These are phyloP conservation scores for Sclerotinia sclerotiorum DNA, from an alignment of 2,329 filamentous ascomycete genomes.

Conservation along the genomic window DNA sequence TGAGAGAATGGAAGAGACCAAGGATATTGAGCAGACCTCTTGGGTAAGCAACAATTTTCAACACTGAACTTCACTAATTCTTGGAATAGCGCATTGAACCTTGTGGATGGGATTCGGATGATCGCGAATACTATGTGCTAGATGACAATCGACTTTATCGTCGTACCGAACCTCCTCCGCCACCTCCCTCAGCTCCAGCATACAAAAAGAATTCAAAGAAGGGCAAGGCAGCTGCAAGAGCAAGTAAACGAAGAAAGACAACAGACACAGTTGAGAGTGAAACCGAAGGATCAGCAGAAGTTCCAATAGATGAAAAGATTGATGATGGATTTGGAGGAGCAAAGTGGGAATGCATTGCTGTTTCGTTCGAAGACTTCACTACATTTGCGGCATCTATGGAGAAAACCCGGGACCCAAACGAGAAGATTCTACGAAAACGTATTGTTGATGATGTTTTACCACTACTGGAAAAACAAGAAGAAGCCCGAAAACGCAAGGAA, in stretches of 20 bases:
- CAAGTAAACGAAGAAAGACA: constrained; percentile 70
- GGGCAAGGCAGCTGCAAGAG: constrained; percentile 60
- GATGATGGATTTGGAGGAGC: constrained; percentile 71
- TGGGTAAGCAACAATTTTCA: constrained; percentile 60
- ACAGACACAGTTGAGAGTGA: constrained; percentile 47
- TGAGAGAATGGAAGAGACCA: constrained; percentile 80
- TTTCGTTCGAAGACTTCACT: constrained; percentile 76
- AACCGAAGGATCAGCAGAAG: constrained; percentile 44
- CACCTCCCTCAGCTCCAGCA: constrained; percentile 56
- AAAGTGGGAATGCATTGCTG: constrained; percentile 88
- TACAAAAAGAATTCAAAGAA: constrained; percentile 66
- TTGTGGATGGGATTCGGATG: constrained; percentile 84
- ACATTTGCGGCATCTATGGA: constrained; percentile 68
- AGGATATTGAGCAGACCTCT: constrained; percentile 74
- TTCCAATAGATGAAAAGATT: constrained; percentile 45
- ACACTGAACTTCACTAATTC: constrained; percentile 25
- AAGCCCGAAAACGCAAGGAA: constrained; percentile 71
- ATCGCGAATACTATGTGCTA: constrained; percentile 83
- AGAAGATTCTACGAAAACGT: constrained; percentile 71
- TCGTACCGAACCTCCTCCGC: constrained; percentile 70
- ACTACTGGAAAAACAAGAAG: constrained; percentile 75
- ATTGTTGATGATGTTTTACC: constrained; percentile 79
- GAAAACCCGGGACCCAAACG: constrained; percentile 79
- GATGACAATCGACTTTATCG: constrained; percentile 95
- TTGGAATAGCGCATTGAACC: constrained; percentile 67